Evolutionary conservation across 2,329 filamentous ascomycete genomes (phyloP), one percentile per base, ranked within the genome.

Genomic region (Aspergillus carbonarius): DNA sequence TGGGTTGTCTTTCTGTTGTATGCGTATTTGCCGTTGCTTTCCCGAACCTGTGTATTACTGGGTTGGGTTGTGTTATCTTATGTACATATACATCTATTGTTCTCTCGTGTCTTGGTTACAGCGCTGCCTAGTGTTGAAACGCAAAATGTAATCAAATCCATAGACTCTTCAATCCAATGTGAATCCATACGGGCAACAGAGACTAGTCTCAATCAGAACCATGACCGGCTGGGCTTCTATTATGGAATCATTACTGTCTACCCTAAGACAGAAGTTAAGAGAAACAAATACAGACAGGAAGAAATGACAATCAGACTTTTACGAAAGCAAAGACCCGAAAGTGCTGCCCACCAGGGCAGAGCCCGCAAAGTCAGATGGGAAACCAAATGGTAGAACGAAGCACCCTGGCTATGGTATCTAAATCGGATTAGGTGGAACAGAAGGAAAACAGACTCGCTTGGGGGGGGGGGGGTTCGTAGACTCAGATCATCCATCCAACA

Each of bases 61-160:
- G 56, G 55, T 46, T 46, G 20, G 39, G 20, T 55, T 53, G 51
- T 71, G 68, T 67, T 54, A 70, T 72, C 69, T 65, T 69, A 64
- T 73, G 70, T 72, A 73, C 66, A 72, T 72, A 72, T 60, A 63
- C 51, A 42, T 53, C 35, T 53, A 53, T 53, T 53, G 7, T 40
- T 60, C 59, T 58, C 40, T 42, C 18, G 23, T 47, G 5, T 50
- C 47, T 61, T 54, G 47, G 47, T 58, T 47, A 56, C 49, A 54
- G 53, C 37, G 39, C 18, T 27, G 15, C 20, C 27, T 1, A 27
- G n/a, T 20, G 40, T 27, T 44, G 15, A 18, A 32, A 7, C 20
- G 27, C 17, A 13, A 23, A 27, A 35, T 12, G 30, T 20, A 50
- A 37, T 17, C 17, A 13, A 37, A 32, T 50, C 7, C 30, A 39